Evolutionary conservation across 441 rosid species (phyloP).

Genomic region (Arabidopsis hybrid): DNA sequence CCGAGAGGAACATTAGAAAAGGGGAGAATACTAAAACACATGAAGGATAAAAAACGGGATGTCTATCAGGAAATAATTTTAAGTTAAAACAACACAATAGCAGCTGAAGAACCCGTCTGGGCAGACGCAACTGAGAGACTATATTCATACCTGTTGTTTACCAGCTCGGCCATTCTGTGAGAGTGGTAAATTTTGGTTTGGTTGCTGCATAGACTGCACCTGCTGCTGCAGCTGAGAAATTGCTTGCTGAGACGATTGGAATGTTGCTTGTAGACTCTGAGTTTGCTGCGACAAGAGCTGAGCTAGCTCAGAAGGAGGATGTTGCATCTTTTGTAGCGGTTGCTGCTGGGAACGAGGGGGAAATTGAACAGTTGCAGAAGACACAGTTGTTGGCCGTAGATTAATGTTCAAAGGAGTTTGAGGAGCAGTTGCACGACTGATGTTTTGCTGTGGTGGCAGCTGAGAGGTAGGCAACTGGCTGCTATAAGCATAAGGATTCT

Average conservation of each 20-base stretch:
- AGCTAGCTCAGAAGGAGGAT: slow-evolving; percentile 93
- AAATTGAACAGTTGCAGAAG: slow-evolving; percentile 61
- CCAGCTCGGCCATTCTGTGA: slow-evolving; percentile 66
- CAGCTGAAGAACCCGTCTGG: slow-evolving; percentile 18
- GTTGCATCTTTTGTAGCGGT: slow-evolving; percentile 69
- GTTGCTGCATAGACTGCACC: slow-evolving; percentile 89
- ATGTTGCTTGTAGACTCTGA: slow-evolving; percentile 87
- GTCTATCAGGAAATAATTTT: slow-evolving; percentile 13
- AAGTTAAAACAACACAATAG: slow-evolving; percentile 6
- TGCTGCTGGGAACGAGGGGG: slow-evolving; percentile 68
- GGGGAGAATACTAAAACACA: slow-evolving; percentile 1
- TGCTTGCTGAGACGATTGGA: slow-evolving; percentile 94
- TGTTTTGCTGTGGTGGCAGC: slow-evolving; percentile 58
- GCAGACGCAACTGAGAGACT: slow-evolving; percentile 15
- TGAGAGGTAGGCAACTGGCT: slow-evolving; percentile 67
- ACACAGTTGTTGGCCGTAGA: slow-evolving; percentile 52
- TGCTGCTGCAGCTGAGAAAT: slow-evolving; percentile 97
- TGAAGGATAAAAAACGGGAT: slow-evolving; percentile 14
- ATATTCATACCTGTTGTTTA: slow-evolving; percentile 74
- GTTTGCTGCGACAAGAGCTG: slow-evolving; percentile 94
- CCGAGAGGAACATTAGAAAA: slow-evolving; percentile 27
- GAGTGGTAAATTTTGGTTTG: slow-evolving; percentile 59
- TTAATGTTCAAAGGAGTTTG: slow-evolving; percentile 63
- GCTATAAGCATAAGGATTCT: slow-evolving; percentile 57
- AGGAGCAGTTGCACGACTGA: slow-evolving; percentile 52